These are phyloP conservation scores for Trypanosoma avium DNA, from an alignment of 208 protist species.

Conservation along the genomic window DNA sequence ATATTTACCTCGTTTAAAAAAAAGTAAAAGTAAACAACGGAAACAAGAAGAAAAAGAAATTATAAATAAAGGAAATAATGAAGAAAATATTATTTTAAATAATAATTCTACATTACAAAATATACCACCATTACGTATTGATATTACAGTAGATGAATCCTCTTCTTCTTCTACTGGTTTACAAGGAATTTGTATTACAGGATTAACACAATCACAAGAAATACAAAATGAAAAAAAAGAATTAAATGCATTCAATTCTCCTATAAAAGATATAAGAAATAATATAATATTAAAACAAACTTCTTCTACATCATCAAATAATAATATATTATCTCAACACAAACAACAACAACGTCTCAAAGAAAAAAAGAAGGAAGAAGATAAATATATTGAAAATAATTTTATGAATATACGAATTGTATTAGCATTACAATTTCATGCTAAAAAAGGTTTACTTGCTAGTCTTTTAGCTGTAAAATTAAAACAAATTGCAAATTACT, in stretches of 20 bases:
- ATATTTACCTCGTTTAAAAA: neutral
- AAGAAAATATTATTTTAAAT: neutral
- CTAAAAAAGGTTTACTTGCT: constrained; percentile 1
- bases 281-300: too few species aligned
- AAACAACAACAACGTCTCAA: neutral
- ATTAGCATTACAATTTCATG: constrained; percentile 10
- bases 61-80: neutral
- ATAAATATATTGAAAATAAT: neutral
- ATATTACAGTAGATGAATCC: constrained; percentile 5
- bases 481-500: constrained; percentile 13
- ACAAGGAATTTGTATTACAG: constrained; percentile 19
- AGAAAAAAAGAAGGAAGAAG: neutral
- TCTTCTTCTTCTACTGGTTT: neutral
- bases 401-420: neutral
- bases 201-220: neutral
- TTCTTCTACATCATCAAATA: neutral
- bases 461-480: constrained; percentile 9
- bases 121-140: neutral
- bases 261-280: too few species aligned
- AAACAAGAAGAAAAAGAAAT: neutral
- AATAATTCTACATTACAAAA: neutral
- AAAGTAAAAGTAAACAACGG: neutral
- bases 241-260: too few species aligned
- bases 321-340: neutral
- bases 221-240: too few species aligned